Conservation (phyloP, 495 filamentous ascomycete species). For the Oleoguttula mirabilis region DNA sequence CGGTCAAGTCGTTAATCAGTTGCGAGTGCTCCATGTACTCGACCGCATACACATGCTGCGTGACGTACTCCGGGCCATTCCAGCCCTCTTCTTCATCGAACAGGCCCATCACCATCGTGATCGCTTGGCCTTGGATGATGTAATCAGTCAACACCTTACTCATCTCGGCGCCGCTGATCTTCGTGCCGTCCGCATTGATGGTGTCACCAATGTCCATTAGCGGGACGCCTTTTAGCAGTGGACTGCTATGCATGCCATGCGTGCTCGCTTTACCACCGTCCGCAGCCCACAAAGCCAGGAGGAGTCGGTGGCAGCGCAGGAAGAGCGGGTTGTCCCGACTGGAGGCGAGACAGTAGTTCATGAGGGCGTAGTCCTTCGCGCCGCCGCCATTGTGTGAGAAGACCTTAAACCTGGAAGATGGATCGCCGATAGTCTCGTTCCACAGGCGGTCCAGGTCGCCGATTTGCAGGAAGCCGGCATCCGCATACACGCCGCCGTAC, state of each 20-base stretch:
- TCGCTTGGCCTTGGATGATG: conserved; percentile 41
- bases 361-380: conserved; percentile 26
- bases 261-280: conserved; percentile 39
- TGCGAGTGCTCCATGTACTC: conserved; percentile 41
- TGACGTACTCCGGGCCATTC: conserved; percentile 41
- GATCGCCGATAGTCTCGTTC: conserved; percentile 36
- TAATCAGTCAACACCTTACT: conserved; percentile 36
- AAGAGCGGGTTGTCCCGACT: conserved; percentile 37
- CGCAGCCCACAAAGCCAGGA: conserved; percentile 39
- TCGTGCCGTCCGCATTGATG: conserved; percentile 20
- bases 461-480: conserved; percentile 44
- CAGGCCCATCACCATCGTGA: conserved; percentile 39
- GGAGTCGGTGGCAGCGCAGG: conserved; percentile 36
- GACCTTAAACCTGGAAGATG: conserved; percentile 36
- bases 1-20: conserved; percentile 40
- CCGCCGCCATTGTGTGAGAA: conserved; percentile 35
- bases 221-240: conserved; percentile 33
- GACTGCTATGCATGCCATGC: conserved; percentile 39
- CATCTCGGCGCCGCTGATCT: conserved; percentile 3
- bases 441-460: conserved; percentile 43
- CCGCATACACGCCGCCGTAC: conserved; percentile 46
- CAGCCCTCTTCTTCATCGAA: conserved; percentile 39
- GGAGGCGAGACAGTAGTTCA: conserved; percentile 41
- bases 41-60: conserved; percentile 37
- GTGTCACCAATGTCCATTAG: conserved; percentile 14